Conservation (phyloP, 768 basidiomycete species). For the Coprinellus micaceus region DNA sequence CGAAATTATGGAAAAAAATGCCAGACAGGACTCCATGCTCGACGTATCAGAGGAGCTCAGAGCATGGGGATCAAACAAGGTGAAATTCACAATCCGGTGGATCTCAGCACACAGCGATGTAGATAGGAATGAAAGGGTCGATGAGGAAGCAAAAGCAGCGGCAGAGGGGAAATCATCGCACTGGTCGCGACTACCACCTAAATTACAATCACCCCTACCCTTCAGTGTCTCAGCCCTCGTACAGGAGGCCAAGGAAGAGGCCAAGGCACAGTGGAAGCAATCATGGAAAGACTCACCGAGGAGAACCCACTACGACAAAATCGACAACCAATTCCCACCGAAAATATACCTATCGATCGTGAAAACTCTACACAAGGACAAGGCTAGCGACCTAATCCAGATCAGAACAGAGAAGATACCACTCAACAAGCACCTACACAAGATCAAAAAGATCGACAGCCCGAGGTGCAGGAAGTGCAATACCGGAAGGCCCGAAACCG, state of each 20-base stretch:
- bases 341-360: background rate
- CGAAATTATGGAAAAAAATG: too few species aligned
- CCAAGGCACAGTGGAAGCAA: background rate
- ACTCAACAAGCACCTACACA: background rate
- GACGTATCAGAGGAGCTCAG: background rate
- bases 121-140: conserved; percentile 10
- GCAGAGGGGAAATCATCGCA: background rate
- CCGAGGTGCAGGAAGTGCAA: background rate
- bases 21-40: too few species aligned
- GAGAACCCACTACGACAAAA: background rate
- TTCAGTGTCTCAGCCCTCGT: background rate
- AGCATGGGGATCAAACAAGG: background rate
- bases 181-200: background rate
- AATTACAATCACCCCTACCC: background rate
- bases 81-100: conserved; percentile 6
- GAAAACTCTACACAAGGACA: background rate
- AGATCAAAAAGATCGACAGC: background rate
- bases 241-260: background rate
- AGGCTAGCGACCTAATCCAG: background rate
- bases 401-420: background rate
- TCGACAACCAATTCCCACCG: background rate
- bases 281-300: background rate
- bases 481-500: background rate
- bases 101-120: conserved; percentile 13
- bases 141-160: conserved; percentile 15